Evolutionary conservation across 768 basidiomycete genomes (phyloP), one percentile per base, ranked within the genome.

Genomic region (Rhizopogon vulgaris): DNA sequence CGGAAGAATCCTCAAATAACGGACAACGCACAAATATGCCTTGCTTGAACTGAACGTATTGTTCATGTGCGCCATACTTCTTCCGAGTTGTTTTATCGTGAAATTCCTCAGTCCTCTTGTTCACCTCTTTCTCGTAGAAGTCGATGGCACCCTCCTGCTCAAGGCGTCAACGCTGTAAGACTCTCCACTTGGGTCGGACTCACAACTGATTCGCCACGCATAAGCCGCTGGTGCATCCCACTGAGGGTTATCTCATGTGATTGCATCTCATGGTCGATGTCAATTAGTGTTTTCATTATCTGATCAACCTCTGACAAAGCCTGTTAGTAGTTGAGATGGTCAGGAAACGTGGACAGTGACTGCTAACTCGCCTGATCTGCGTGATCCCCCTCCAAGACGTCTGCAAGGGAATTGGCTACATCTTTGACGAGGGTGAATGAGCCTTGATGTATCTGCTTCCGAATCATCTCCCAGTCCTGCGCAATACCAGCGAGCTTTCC

Each of bases 241-340:
- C 74, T 72, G 42, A 92, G 66, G 6, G 75, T 70, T 25, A 72
- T 56, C 51, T 78, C 76, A 56, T 90, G 83, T 4, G 73, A 68
- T 14, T 65, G 68, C 71, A 90, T 80, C 58, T 85, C 80, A 3
- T 76, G 69, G 41, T 80, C 73, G 12, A 86, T 74, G 59, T 91
- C 87, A 22, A 93, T 70, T 3, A 88, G 71, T 41, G 78, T 73
- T 60, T 78, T 83, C 79, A 92, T 86, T 43, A 85, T 71, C 18
- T 42, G 37, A 52, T 94, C 90, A 3, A 93, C 72, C 55, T 80
- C 74, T 17, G 66, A 68, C 22, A 89, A 62, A 32, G 74, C 72
- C 86, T 87, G 52, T 36, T 47, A 43, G 43, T 17, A 39, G 40
- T 47, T 48, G 11, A 18, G 25, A 51, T 4, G 52, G 49, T 22